Evolutionary conservation across 73 alveolate genomes (phyloP).

Genomic region (Durusdinium trenchii): DNA sequence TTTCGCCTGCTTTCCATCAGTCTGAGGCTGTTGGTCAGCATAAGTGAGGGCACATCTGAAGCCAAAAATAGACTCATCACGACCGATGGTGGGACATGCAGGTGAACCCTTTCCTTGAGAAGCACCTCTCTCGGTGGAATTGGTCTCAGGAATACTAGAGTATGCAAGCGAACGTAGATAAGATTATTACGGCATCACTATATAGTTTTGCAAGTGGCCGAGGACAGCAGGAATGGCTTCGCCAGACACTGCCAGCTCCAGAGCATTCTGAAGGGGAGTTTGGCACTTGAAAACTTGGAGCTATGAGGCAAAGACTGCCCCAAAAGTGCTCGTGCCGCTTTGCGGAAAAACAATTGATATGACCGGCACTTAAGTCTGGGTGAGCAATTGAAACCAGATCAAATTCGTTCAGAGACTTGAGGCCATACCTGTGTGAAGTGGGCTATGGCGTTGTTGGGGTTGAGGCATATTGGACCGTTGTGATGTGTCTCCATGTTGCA

Average conservation of each 20-base stretch:
- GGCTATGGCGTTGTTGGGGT: slow-evolving; percentile 82
- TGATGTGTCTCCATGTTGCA: neutral
- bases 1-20: slow-evolving; percentile 21
- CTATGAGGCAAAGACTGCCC: slow-evolving; percentile 18
- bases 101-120: slow-evolving; percentile 71
- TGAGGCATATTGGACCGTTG: slow-evolving; percentile 33
- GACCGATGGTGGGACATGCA: neutral
- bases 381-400: neutral
- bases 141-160: neutral
- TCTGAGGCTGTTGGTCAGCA: neutral
- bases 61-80: too few species aligned
- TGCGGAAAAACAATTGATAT: slow-evolving; percentile 67
- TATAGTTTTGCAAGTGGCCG: neutral
- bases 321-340: slow-evolving; percentile 57
- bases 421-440: slow-evolving; percentile 85
- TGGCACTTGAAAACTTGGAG: neutral
- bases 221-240: slow-evolving; percentile 29
- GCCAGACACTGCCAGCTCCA: neutral
- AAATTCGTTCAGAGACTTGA: neutral
- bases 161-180: too few species aligned
- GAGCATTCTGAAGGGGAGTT: neutral
- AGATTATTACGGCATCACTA: neutral
- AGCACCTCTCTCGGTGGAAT: slow-evolving; percentile 64
- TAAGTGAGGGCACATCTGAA: too few species aligned
- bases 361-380: neutral